Evolutionary conservation across 495 filamentous ascomycete species (phyloP), one percentile per base, ranked within the genome.

Genomic region (Coniosporium apollinis): DNA sequence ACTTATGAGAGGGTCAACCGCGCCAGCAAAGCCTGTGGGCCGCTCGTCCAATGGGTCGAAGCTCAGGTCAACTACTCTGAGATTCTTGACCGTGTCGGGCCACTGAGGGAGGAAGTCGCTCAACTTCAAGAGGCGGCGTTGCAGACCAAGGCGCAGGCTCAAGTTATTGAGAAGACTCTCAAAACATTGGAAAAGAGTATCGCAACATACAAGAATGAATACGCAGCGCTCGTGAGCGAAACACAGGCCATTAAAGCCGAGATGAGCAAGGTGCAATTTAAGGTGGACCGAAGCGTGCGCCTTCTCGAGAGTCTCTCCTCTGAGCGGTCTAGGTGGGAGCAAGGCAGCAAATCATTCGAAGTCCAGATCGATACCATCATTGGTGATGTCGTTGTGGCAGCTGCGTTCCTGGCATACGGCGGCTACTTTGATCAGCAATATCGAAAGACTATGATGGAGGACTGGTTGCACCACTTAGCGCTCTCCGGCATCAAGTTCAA

Each of bases 371-470:
- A 79, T 58, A 99, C 89, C 2, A 75, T 99, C 31, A 82, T 96
- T 30, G 89, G 89, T 25, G 89, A 99, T 49, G 84, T 94, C 22
- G 61, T 99, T 43, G 75, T 96, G 22, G 89, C 91, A 3, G 82
- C 89, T 3, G 89, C 87, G 11, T 96, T 96, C 67, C 64, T 99
- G 37, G 89, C 89, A n/a, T 99, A 99, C 58, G 80, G 80, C 52
- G 89, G 89, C 59, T 79, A 93, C 36, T 99, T 92, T 46, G 89
- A 99, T 52, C 89, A 99, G 52, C 86, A 89, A 45, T 93, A 92
- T 71, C 77, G 89, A 28, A 94, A 94, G 58, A 72, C 75, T 20
- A 94, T 99, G 89, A 69, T 83, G 57, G 91, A 96, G 44, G 89
- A 96, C 50, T 99, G 89, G 89, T 63, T 89, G 11, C 73, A 85